A percentile compares a stretch with the other conserved stretches of the same genome.
Conservation (phyloP, 2,329 filamentous ascomycete species). For the Clathrospora elynae region DNA sequence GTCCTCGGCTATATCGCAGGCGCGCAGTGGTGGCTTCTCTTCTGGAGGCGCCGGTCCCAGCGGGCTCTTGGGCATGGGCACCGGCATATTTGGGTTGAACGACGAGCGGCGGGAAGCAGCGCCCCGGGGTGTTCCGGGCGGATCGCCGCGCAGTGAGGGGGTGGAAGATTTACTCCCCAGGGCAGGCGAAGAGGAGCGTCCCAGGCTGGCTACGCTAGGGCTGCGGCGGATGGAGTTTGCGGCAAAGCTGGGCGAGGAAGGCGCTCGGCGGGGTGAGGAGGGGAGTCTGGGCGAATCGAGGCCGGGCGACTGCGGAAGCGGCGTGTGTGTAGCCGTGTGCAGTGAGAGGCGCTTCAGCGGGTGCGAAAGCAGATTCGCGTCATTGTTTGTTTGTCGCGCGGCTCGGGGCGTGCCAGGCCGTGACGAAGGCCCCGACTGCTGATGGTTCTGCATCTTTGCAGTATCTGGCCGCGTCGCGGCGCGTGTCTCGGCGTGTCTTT, state of each 20-base stretch:
- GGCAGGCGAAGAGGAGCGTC: conserved; percentile 49
- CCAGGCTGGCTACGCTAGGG: conserved; percentile 50
- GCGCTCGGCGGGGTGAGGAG: conserved; percentile 26
- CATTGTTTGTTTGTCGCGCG: conserved; percentile 44
- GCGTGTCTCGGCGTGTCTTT: conserved; percentile 24
- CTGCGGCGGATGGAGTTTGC: conserved; percentile 49
- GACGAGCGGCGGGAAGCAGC: conserved; percentile 51
- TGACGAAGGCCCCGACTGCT: conserved; percentile 15
- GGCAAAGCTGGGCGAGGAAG: conserved; percentile 37
- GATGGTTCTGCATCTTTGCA: conserved; percentile 36
- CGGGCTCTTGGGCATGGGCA: conserved; percentile 50
- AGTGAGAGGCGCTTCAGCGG: conserved; percentile 48
- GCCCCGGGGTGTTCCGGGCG: conserved; percentile 44
- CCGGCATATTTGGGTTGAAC: conserved; percentile 49
- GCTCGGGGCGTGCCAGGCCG: conserved; percentile 16
- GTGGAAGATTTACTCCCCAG: conserved; percentile 52
- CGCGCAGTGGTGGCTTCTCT: conserved; percentile 53
- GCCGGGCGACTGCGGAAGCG: conserved; percentile 39
- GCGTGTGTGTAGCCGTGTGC: conserved; percentile 38
- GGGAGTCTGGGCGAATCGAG: conserved; percentile 30
- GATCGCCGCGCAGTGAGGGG: conserved; percentile 51
- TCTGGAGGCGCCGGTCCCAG: conserved; percentile 44
- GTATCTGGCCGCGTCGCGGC: conserved; percentile 30
- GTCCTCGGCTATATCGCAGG: conserved; percentile 66
- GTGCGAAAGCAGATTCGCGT: conserved; percentile 40